Evolutionary conservation across 2,329 filamentous ascomycete genomes (phyloP), one percentile per base, ranked within the genome.

Genomic region (Zarea fungicola): DNA sequence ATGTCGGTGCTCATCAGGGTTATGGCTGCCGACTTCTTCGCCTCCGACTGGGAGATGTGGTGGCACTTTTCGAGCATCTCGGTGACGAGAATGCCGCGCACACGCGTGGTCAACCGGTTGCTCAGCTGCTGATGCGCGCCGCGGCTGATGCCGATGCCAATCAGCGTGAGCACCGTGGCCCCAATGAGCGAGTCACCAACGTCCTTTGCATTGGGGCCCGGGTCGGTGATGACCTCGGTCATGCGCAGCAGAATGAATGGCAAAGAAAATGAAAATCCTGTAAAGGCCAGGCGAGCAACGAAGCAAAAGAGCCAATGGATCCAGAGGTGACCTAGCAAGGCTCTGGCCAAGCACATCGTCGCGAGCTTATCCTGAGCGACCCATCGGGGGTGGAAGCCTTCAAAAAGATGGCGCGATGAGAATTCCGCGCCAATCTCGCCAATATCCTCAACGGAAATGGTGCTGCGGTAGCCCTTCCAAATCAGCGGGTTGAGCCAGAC

Each of bases 251-350:
- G 41, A 9, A 43, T 32, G 13, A 43, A 43, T 10, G 41, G 41
- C 19, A 43, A 14, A 7, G 41, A 18, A 34, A 43, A 43, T 16
- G 41, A 43, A 21, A 26, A 43, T 8, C 41, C 41, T 2, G 41
- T 43, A 19, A 43, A 43, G 29, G 19, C 41, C 18, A 43, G 19
- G 41, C 41, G 41, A 11, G 41, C 28, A 21, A 43, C 9, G 41
- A 43, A 34, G 19, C 28, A 34, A 13, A n/a, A 43, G 26, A 43
- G 19, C 28, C 32, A 19, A 21, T 43, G 34, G 3, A 34, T 34
- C 41, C 41, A 43, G 25, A 34, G 21, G 3, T 43, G 41, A 14
- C 28, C 29, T 5, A 43, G 29, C 19, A 43, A 19, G 19, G 41
- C 41, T 25, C 21, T 35, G 16, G 41, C 41, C 6, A 43, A 29